phyloP scores from a whole-genome alignment of 176 grass and related monocot genomes.

The Elymus sibiricus region DNA sequence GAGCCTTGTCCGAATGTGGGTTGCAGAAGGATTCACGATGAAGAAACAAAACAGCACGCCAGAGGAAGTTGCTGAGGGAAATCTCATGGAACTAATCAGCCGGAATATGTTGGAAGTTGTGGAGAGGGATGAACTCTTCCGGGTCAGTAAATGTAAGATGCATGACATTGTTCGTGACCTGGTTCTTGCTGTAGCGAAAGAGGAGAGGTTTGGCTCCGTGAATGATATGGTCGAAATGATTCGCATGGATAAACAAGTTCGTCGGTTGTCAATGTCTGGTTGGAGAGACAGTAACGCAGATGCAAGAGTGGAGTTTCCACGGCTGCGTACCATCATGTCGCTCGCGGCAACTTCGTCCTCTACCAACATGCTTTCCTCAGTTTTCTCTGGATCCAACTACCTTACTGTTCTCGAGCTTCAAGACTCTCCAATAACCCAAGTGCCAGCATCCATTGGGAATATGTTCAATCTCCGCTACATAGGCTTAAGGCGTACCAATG shows the following conservation, averaged over 20 bases:
- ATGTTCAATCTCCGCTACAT: conserved; percentile 46
- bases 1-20: conserved; percentile 50
- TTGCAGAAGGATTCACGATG: conserved; percentile 49
- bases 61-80: conserved; percentile 51
- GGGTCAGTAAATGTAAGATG: conserved; percentile 29
- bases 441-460: conserved; percentile 24
- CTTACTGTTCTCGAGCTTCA: conserved; percentile 43
- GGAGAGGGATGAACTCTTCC: conserved; percentile 15
- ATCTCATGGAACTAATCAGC: conserved; percentile 42
- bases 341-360: not conserved
- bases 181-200: conserved; percentile 26
- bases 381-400: not conserved
- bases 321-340: conserved; percentile 24
- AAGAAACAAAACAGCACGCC: too few relatives aligned
- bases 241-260: too few relatives aligned
- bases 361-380: not conserved
- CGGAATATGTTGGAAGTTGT: conserved; percentile 47
- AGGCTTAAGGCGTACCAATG: conserved; percentile 28
- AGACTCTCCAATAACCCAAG: too few relatives aligned
- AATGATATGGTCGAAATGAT: conserved; percentile 2
- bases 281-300: not conserved
- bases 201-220: conserved; percentile 26
- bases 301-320: not conserved
- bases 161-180: conserved; percentile 51
- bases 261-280: conserved; percentile 24